Evolutionary conservation across 2,329 filamentous ascomycete genomes (phyloP), one percentile per base, ranked within the genome.

Genomic region (Pseudogymnoascus sp.): DNA sequence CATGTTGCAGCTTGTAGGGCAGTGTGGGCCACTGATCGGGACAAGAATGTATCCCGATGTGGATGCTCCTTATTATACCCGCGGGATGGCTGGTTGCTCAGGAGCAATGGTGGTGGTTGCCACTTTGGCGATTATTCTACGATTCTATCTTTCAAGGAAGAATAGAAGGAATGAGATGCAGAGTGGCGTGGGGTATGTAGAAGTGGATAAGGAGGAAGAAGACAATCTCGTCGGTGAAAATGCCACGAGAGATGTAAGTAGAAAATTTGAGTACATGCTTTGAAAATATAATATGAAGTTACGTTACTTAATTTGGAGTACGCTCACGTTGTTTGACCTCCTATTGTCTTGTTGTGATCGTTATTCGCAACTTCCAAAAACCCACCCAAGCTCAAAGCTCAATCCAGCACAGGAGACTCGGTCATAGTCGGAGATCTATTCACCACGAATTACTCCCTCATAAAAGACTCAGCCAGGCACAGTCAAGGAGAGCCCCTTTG

Each of bases 1-100:
- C 1, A 78, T 96, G 32, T 73, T 97, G 69, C 92, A 96, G 72
- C 69, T 91, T 35, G 80, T 96, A 12, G 92, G 71, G 0, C 71
- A 73, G 59, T 72, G 68, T 62, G 71, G 71, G 2, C 71, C 71
- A 1, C 58, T 83, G 8, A 66, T 82, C 0, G 80, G 80, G 0
- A 80, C 78, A n/a, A 75, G 79, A 62, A 68, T 83, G n/a, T 83
- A 81, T 69, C 80, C 80, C 0, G 74, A 78, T 16, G 68, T 64
- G 0, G 78, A 82, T 59, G 77, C 72, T 1, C 80, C 80, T 30
- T 74, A 72, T 50, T 83, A 78, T 69, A 71, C 76, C 0, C 73
- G 67, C 59, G 80, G 80, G 0, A 81, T 82, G 78, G 68, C 68
- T 2, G 70, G 78, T 9, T 82, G 81, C 70, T 78, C 79, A 1